Evolutionary conservation across 352 stramenopile genomes (phyloP).

Genomic region (Paralagenidium karlingii): DNA sequence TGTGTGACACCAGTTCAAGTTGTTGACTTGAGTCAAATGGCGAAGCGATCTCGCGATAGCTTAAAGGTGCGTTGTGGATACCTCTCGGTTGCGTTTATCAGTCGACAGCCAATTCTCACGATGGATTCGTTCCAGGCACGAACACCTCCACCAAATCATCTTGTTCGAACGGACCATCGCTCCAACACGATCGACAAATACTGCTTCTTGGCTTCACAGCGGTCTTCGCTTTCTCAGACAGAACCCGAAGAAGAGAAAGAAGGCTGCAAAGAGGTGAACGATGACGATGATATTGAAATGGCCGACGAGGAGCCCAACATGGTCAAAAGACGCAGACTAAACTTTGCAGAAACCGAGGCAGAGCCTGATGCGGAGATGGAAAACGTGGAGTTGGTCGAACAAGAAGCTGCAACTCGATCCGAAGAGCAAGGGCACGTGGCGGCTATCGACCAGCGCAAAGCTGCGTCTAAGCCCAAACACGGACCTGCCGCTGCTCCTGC

Average conservation of each 20-base stretch:
- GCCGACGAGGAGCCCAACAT: too few relatives aligned
- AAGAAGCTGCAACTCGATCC: not conserved
- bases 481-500: too few relatives aligned
- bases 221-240: constrained; percentile 23
- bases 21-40: constrained; percentile 41
- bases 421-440: not conserved
- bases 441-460: not conserved
- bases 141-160: constrained; percentile 30
- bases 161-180: constrained; percentile 73
- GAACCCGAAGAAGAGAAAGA: constrained; percentile 1
- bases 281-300: too few relatives aligned
- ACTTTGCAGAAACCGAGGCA: too few relatives aligned
- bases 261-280: too few relatives aligned
- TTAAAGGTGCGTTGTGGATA: too few relatives aligned
- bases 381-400: not conserved
- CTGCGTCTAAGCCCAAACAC: too few relatives aligned
- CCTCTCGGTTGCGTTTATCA: too few relatives aligned
- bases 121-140: constrained; percentile 64
- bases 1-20: not conserved
- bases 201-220: constrained; percentile 67
- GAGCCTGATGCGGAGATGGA: constrained; percentile 13
- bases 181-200: constrained; percentile 84
- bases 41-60: too few relatives aligned
- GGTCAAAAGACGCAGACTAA: too few relatives aligned
- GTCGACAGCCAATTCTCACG: too few relatives aligned